Evolutionary conservation across 2,329 filamentous ascomycete species (phyloP).

Genomic region (Dendryphion nanum): DNA sequence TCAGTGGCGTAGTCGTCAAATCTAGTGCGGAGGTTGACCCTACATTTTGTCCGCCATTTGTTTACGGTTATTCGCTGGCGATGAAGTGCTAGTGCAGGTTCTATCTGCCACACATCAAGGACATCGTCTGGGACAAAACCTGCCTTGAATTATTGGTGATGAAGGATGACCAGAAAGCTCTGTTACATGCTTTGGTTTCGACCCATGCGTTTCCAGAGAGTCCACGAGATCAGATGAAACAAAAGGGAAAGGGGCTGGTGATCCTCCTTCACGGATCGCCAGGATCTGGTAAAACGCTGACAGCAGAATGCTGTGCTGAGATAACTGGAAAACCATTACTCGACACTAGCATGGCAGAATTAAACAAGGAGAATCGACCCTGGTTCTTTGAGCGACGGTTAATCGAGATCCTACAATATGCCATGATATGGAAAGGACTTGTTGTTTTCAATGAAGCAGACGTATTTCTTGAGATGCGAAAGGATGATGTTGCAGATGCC

Average conservation of each 20-base stretch:
- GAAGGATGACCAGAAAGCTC: constrained; percentile 24
- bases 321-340: constrained; percentile 6
- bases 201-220: constrained; percentile 20
- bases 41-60: constrained; percentile 28
- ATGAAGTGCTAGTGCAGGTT: constrained; percentile 37
- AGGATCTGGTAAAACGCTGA: constrained; percentile 11
- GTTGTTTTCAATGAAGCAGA: constrained; percentile 11
- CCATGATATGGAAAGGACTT: constrained; percentile 46
- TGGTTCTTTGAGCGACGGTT: constrained; percentile 7
- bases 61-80: constrained; percentile 34
- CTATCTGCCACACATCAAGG: constrained; percentile 30
- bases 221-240: constrained; percentile 21
- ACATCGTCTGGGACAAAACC: constrained; percentile 27
- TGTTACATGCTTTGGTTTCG: constrained; percentile 32
- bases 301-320: constrained; percentile 8
- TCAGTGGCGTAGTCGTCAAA: background rate
- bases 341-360: constrained; percentile 6
- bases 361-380: constrained; percentile 7
- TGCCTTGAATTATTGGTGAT: constrained; percentile 34
- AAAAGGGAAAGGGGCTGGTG: constrained; percentile 12
- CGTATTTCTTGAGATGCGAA: constrained; percentile 48
- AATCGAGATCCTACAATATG: constrained; percentile 4
- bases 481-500: background rate
- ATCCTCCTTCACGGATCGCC: constrained; percentile 11
- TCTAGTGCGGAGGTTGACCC: constrained; percentile 14